Evolutionary conservation across 2,329 filamentous ascomycete species (phyloP).

Genomic region (Sporothrix pallida): DNA sequence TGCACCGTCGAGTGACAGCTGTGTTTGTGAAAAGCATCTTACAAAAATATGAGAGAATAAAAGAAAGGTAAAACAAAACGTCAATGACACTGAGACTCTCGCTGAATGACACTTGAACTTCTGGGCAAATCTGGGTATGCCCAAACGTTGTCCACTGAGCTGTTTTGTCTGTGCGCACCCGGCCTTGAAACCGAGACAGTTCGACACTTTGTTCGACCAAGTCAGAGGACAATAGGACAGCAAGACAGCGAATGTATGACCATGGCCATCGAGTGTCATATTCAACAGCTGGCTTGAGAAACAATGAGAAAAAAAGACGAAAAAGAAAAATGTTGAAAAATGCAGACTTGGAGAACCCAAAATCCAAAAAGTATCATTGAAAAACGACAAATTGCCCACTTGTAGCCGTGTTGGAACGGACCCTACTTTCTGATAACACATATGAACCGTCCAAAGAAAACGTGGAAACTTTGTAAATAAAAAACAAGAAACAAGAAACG

Average conservation of each 20-base stretch:
- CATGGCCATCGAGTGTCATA: background rate
- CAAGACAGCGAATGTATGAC: background rate
- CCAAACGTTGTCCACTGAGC: background rate
- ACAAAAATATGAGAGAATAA: background rate
- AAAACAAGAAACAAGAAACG: background rate
- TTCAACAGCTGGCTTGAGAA: background rate
- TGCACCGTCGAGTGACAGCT: background rate
- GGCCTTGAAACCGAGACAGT: conserved; percentile 19
- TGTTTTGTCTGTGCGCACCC: conserved; percentile 5
- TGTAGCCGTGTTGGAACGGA: conserved; percentile 27
- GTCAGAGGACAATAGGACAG: background rate
- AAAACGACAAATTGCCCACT: conserved; percentile 3
- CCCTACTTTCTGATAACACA: background rate
- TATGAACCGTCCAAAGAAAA: background rate
- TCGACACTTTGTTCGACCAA: background rate
- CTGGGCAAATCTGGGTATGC: too few species aligned
- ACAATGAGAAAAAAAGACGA: background rate
- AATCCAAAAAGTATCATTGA: background rate
- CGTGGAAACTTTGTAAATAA: background rate
- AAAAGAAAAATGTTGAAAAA: background rate
- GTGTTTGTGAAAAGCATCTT: background rate
- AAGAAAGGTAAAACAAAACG: background rate
- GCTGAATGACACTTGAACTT: too few species aligned
- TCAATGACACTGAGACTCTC: background rate
- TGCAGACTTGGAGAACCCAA: background rate